Conservation (phyloP, 2,329 filamentous ascomycete genomes). For the Lachnellula hyalina region DNA sequence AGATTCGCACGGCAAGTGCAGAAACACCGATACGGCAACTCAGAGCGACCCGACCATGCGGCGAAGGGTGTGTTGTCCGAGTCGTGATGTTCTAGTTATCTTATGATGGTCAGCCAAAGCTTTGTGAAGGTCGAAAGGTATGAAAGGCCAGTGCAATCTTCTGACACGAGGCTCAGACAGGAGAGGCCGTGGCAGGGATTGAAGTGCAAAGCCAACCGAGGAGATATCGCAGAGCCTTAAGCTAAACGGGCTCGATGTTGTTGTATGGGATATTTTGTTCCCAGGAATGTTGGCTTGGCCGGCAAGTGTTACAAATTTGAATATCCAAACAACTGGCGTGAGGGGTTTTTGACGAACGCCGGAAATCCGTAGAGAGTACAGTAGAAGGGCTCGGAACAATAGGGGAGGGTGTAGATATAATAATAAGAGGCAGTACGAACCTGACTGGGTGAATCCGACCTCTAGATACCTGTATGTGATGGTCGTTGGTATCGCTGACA, state of each 20-base stretch:
- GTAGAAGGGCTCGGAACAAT: background rate
- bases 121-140: conserved; percentile 2
- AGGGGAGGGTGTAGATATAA: background rate
- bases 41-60: conserved; percentile 27
- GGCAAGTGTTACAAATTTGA: background rate
- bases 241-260: background rate
- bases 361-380: background rate
- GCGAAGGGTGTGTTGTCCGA: conserved; percentile 14
- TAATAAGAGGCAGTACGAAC: background rate
- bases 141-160: conserved; percentile 12
- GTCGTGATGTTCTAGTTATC: conserved; percentile 14
- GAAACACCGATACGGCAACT: conserved; percentile 22
- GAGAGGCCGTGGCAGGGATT: background rate
- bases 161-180: conserved; percentile 14
- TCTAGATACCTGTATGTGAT: background rate
- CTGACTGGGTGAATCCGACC: conserved; percentile 2
- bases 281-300: background rate
- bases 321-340: background rate
- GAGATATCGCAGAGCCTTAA: background rate
- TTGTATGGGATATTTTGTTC: background rate
- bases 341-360: too few species aligned
- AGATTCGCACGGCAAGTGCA: conserved; percentile 16
- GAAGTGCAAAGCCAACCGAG: background rate
- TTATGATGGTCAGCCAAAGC: conserved; percentile 15
- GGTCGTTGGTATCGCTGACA: background rate